Percentiles rank a stretch among this genome's conserved stretches.
phyloP scores from a whole-genome alignment of 2,329 filamentous ascomycete species.

The Chalara sp. region DNA sequence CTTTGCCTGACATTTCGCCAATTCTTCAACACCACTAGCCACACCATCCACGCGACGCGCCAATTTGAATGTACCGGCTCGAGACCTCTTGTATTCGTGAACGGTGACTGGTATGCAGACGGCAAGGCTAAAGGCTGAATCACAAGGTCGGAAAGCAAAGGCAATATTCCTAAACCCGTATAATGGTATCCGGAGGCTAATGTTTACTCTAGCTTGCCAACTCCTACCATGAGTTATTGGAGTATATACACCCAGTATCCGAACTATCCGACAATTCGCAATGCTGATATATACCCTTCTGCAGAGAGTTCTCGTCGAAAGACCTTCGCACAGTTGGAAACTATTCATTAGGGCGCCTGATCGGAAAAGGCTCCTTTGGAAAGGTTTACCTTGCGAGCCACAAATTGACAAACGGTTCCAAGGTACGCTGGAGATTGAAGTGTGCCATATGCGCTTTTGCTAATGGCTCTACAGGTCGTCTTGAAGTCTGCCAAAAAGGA shows the following conservation, averaged over 20 bases:
- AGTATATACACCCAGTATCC: conserved; percentile 51
- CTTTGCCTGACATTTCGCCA: no score
- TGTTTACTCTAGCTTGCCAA: conserved; percentile 67
- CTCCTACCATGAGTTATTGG: conserved; percentile 92
- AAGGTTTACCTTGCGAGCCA: conserved; percentile 96
- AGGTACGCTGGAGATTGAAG: conserved; percentile 48
- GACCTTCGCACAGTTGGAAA: conserved; percentile 92
- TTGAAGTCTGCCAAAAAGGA: conserved; percentile 97
- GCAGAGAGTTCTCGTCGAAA: conserved; percentile 85
- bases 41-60: conserved; percentile 11
- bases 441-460: not conserved
- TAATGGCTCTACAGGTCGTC: conserved; percentile 60
- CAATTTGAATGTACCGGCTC: conserved; percentile 23
- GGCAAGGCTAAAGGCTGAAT: conserved; percentile 49
- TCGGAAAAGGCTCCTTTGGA: conserved; percentile 96
- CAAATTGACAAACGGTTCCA: conserved; percentile 97
- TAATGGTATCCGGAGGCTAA: conserved; percentile 21
- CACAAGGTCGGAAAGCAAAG: conserved; percentile 57
- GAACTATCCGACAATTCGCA: not conserved
- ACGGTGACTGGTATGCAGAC: conserved; percentile 34
- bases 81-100: conserved; percentile 20
- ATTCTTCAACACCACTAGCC: not conserved
- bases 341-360: conserved; percentile 83
- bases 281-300: conserved; percentile 19
- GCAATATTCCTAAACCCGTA: conserved; percentile 25